phyloP scores from a whole-genome alignment of 2,329 filamentous ascomycete species.

The Fusarium tuaranense region DNA sequence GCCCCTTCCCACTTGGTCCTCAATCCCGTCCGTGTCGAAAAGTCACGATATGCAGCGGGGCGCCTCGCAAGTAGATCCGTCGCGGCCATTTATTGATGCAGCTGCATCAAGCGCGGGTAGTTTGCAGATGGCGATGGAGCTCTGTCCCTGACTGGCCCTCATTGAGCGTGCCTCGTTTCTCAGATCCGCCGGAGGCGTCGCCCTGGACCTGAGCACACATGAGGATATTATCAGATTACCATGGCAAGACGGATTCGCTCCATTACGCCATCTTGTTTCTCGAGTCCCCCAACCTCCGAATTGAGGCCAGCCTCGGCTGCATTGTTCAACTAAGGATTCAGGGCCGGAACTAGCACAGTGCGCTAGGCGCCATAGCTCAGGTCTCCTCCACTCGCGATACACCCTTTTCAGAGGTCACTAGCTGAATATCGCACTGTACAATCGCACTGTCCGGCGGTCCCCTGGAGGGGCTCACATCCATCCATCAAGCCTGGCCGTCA shows the following conservation, averaged over 20 bases:
- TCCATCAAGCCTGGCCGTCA: background rate
- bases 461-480: constrained; percentile 19
- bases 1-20: constrained; percentile 32
- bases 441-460: constrained; percentile 27
- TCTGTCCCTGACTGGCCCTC: constrained; percentile 28
- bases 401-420: background rate
- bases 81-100: constrained; percentile 38
- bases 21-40: constrained; percentile 20
- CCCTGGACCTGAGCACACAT: background rate
- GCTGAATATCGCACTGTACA: constrained; percentile 23
- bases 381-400: background rate
- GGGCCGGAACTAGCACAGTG: constrained; percentile 35
- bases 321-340: constrained; percentile 21
- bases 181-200: background rate
- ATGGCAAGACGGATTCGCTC: constrained; percentile 27
- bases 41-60: constrained; percentile 44
- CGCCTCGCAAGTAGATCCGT: constrained; percentile 43
- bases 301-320: constrained; percentile 33
- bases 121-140: constrained; percentile 38
- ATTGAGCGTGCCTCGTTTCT: constrained; percentile 5
- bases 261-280: constrained; percentile 39
- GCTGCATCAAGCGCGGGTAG: constrained; percentile 40
- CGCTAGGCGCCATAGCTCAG: background rate
- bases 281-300: constrained; percentile 28
- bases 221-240: constrained; percentile 20